Percentiles rank a stretch among this genome's conserved stretches.
Evolutionary conservation across 768 basidiomycete species (phyloP).

Genomic region (Coprinopsis cinerea): DNA sequence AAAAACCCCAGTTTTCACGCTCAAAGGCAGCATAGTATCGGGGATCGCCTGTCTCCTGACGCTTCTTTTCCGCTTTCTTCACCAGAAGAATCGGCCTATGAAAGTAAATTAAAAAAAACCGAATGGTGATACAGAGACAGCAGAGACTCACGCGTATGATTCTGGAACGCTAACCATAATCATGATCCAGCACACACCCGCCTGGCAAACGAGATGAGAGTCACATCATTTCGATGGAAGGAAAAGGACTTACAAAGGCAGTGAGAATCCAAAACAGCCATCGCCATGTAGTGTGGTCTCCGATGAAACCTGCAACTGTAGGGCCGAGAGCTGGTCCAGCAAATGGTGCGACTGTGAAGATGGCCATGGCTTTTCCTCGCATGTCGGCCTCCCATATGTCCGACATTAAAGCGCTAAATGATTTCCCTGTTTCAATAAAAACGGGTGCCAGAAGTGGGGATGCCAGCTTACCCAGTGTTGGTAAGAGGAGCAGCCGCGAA

Average conservation of each 20-base stretch:
- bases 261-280: slow-evolving; percentile 65
- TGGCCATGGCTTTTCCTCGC: slow-evolving; percentile 59
- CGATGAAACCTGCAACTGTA: slow-evolving; percentile 43
- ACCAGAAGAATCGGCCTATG: slow-evolving; percentile 53
- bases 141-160: slow-evolving; percentile 48
- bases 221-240: not conserved
- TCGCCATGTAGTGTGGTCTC: slow-evolving; percentile 47
- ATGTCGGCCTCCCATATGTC: slow-evolving; percentile 58
- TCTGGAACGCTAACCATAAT: slow-evolving; percentile 58
- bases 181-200: slow-evolving; percentile 41
- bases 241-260: slow-evolving; percentile 39
- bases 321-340: slow-evolving; percentile 60
- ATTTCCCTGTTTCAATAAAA: not conserved
- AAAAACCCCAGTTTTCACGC: slow-evolving; percentile 29
- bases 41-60: slow-evolving; percentile 47
- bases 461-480: slow-evolving; percentile 58
- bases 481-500: slow-evolving; percentile 67
- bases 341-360: slow-evolving; percentile 63
- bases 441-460: not conserved
- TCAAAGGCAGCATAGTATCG: slow-evolving; percentile 51
- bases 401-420: slow-evolving; percentile 45
- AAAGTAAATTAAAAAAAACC: not conserved
- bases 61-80: slow-evolving; percentile 40
- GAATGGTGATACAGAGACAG: not conserved
- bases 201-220: slow-evolving; percentile 23